Evolutionary conservation across 495 filamentous ascomycete species (phyloP).

Genomic region (Tricharina praecox): DNA sequence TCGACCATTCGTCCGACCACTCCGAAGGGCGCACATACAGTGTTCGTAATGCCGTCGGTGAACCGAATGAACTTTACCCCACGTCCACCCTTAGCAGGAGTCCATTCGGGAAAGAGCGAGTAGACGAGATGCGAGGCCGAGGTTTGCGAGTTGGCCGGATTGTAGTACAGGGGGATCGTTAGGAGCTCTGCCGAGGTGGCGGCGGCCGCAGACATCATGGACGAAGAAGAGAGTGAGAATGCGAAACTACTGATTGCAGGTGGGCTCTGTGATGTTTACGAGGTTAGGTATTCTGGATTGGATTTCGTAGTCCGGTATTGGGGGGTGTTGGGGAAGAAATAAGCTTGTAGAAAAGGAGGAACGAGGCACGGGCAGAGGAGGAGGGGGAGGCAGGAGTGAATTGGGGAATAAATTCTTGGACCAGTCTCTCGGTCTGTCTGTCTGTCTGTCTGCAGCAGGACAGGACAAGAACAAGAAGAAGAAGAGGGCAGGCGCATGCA

Average conservation of each 20-base stretch:
- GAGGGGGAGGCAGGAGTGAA: neutral
- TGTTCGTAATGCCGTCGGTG: conserved; percentile 97
- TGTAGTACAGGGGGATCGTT: conserved; percentile 56
- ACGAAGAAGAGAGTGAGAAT: too few relatives aligned
- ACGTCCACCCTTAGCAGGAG: conserved; percentile 39
- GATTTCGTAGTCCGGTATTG: too few relatives aligned
- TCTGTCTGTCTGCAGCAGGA: too few relatives aligned
- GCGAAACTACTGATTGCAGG: too few relatives aligned
- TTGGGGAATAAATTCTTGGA: neutral
- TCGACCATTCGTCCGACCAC: too few relatives aligned
- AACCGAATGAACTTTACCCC: conserved; percentile 79
- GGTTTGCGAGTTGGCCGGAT: conserved; percentile 51
- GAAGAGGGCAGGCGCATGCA: too few relatives aligned
- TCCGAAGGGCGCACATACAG: conserved; percentile 40
- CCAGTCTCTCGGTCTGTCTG: too few relatives aligned
- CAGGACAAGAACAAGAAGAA: too few relatives aligned
- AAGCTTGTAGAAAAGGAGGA: too few relatives aligned
- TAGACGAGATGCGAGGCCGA: conserved; percentile 66
- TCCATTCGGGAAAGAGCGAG: conserved; percentile 70
- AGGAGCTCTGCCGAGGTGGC: conserved; percentile 18
- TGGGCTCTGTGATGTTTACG: too few relatives aligned
- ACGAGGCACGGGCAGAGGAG: neutral
- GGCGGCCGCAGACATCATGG: neutral
- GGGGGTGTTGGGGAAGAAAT: too few relatives aligned
- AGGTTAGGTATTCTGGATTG: too few relatives aligned